Conservation (phyloP, 371 early-diverging fungal genomes). For the Mucor saturninus region DNA sequence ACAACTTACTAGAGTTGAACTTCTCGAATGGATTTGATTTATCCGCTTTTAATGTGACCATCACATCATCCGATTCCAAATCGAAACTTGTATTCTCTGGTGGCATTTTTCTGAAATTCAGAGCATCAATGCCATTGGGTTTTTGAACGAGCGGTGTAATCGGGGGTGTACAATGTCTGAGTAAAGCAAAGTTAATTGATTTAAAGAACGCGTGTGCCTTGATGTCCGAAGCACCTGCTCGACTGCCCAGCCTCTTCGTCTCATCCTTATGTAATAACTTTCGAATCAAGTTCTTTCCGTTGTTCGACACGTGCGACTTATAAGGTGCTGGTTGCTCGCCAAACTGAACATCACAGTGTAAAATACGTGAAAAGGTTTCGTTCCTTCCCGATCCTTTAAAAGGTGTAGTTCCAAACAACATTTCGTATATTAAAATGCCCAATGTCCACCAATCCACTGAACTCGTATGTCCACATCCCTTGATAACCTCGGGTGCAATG, state of each 20-base stretch:
- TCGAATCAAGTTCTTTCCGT: conserved; percentile 74
- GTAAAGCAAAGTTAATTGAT: conserved; percentile 86
- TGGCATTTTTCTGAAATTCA: conserved; percentile 68
- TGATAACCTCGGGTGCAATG: conserved; percentile 96
- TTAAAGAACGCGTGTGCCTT: conserved; percentile 92
- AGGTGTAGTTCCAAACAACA: conserved; percentile 93
- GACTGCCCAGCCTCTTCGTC: conserved; percentile 77
- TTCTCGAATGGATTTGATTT: conserved; percentile 34
- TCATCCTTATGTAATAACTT: conserved; percentile 88
- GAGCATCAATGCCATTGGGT: conserved; percentile 60
- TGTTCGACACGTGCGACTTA: conserved; percentile 35
- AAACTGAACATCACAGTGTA: conserved; percentile 79
- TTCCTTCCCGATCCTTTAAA: conserved; percentile 89
- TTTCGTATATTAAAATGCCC: conserved; percentile 97
- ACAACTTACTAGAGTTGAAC: conserved; percentile 36
- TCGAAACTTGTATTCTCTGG: conserved; percentile 25
- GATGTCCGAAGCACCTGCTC: conserved; percentile 92
- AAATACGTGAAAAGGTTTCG: conserved; percentile 83
- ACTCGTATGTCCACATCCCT: conserved; percentile 91
- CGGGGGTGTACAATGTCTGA: conserved; percentile 85
- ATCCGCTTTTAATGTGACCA: conserved; percentile 27
- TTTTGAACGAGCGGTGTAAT: conserved; percentile 75
- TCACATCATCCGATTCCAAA: conserved; percentile 31
- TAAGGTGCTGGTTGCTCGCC: conserved; percentile 58
- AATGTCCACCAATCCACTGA: conserved; percentile 99